Evolutionary conservation across 2,329 filamentous ascomycete genomes (phyloP).

Genomic region (Fusarium verrucosum): DNA sequence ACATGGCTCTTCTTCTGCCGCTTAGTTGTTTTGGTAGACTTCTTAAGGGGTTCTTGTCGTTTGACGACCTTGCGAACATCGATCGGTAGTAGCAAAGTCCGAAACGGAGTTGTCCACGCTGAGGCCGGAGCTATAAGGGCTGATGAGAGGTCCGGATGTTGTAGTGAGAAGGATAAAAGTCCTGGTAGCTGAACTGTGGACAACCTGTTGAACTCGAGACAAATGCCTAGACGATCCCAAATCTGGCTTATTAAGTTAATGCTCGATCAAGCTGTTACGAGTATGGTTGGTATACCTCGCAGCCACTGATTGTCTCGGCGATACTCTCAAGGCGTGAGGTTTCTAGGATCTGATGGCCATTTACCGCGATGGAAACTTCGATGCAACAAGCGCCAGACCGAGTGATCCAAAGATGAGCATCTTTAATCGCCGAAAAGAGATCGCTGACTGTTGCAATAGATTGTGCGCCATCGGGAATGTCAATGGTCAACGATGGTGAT

Average conservation of each 20-base stretch:
- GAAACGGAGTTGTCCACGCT: constrained; percentile 43
- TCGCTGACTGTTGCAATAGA: constrained; percentile 33
- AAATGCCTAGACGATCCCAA: constrained; percentile 47
- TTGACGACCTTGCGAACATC: constrained; percentile 24
- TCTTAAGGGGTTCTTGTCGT: neutral
- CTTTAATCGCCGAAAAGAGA: constrained; percentile 35
- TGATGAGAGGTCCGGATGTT: constrained; percentile 50
- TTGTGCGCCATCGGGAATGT: constrained; percentile 30
- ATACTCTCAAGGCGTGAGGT: constrained; percentile 16
- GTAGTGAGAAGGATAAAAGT: constrained; percentile 47
- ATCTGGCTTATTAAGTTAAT: constrained; percentile 35
- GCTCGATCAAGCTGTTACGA: neutral
- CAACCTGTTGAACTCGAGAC: constrained; percentile 35
- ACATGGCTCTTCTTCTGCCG: constrained; percentile 17
- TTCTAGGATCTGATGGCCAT: constrained; percentile 31
- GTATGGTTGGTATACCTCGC: constrained; percentile 38
- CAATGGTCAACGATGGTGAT: constrained; percentile 42
- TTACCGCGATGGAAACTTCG: constrained; percentile 39
- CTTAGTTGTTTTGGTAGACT: neutral
- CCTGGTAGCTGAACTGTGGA: constrained; percentile 16
- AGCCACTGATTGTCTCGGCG: constrained; percentile 35
- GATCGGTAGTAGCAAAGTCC: constrained; percentile 41
- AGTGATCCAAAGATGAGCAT: constrained; percentile 48
- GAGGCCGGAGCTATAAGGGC: constrained; percentile 43
- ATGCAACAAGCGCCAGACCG: constrained; percentile 46